phyloP scores from a whole-genome alignment of 768 basidiomycete species.

The Hysterangium stoloniferum region DNA sequence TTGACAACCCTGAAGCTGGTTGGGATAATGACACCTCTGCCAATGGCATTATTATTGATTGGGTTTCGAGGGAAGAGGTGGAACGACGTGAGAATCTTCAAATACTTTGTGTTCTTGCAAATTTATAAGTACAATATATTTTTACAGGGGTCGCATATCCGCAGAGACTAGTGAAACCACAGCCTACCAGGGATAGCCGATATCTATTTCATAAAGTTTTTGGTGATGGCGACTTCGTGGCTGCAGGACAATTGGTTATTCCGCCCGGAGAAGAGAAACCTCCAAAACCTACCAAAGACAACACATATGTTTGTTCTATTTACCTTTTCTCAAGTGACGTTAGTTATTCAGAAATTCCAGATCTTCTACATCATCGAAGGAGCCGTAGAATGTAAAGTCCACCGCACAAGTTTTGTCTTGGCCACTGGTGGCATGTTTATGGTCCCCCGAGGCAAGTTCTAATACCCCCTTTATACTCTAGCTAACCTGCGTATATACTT shows the following conservation, averaged over 20 bases:
- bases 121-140: slow-evolving; percentile 4
- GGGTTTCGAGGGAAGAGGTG: slow-evolving; percentile 49
- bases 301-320: slow-evolving; percentile 68
- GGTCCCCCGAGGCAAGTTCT: slow-evolving; percentile 71
- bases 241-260: slow-evolving; percentile 80
- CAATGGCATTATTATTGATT: slow-evolving; percentile 62
- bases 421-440: slow-evolving; percentile 81
- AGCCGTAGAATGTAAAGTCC: slow-evolving; percentile 78
- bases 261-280: slow-evolving; percentile 78
- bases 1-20: slow-evolving; percentile 46
- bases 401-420: slow-evolving; percentile 70
- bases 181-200: slow-evolving; percentile 47
- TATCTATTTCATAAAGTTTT: slow-evolving; percentile 93
- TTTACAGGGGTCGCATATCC: slow-evolving; percentile 72
- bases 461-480: neutral
- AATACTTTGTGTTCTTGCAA: neutral
- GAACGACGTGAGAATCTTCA: slow-evolving; percentile 53
- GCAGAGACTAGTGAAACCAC: slow-evolving; percentile 54
- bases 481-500: neutral
- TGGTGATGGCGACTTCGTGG: slow-evolving; percentile 85
- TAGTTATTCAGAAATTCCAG: slow-evolving; percentile 26
- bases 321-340: neutral
- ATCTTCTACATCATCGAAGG: slow-evolving; percentile 82
- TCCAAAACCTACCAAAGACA: slow-evolving; percentile 85
- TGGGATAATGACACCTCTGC: slow-evolving; percentile 79